Evolutionary conservation across 2,329 filamentous ascomycete species (phyloP).

Genomic region (Fusarium lyarnte): DNA sequence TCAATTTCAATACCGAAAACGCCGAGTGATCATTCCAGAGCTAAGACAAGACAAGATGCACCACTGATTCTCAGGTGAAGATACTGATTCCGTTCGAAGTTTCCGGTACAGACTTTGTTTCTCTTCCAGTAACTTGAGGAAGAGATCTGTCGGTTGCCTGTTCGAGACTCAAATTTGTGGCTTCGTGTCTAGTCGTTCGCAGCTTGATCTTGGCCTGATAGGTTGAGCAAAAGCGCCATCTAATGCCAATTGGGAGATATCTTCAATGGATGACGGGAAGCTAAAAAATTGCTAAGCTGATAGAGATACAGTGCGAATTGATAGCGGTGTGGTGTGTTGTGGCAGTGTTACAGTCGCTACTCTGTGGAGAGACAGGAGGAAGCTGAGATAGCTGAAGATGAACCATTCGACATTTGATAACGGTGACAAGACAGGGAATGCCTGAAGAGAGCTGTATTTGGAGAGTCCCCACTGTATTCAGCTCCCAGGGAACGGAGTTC

Average conservation of each 20-base stretch:
- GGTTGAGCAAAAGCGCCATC: neutral
- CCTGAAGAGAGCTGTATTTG: neutral
- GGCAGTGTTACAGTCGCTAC: neutral
- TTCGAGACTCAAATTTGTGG: neutral
- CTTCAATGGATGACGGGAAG: neutral
- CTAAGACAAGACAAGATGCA: conserved; percentile 13
- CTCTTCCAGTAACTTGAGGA: neutral
- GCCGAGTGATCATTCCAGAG: conserved; percentile 23
- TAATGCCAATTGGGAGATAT: conserved; percentile 10
- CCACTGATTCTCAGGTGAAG: conserved; percentile 15
- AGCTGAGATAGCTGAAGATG: neutral
- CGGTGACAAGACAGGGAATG: neutral
- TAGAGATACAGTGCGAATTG: conserved; percentile 34
- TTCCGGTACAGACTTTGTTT: conserved; percentile 14
- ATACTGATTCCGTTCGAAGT: conserved; percentile 3
- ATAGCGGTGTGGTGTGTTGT: conserved; percentile 5
- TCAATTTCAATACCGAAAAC: conserved; percentile 30
- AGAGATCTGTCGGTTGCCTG: neutral
- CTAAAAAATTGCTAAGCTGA: neutral
- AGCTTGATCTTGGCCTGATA: neutral
- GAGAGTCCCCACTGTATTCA: neutral
- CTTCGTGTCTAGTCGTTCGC: conserved; percentile 6
- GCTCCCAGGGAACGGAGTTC: neutral
- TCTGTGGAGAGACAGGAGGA: conserved; percentile 15
- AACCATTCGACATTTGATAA: neutral